Percentiles rank a stretch among this genome's conserved stretches.
Evolutionary conservation across 139 green algal genomes (phyloP).

Genomic region (Penium margaritaceum): DNA sequence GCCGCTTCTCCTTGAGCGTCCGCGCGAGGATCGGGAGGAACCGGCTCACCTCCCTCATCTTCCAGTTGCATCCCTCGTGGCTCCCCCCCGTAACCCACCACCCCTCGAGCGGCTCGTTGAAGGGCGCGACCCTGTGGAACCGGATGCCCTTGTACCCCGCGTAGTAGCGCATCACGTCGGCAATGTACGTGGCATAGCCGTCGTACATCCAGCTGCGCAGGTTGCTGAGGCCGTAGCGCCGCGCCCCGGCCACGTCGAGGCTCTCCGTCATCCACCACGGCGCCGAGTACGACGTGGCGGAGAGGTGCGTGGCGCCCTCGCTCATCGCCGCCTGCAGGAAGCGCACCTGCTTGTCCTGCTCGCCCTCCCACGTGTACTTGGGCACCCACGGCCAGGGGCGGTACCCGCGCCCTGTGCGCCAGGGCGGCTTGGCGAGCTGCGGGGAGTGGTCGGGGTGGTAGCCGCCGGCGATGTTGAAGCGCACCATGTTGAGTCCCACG

Average conservation of each 20-base stretch:
- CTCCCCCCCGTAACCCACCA: conserved; percentile 41
- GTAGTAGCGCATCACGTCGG: conserved; percentile 30
- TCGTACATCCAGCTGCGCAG: conserved; percentile 25
- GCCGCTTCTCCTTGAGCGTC: conserved; percentile 1
- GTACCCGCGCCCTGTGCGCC: background rate
- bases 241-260: conserved; percentile 18
- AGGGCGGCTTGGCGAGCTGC: background rate
- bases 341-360: conserved; percentile 27
- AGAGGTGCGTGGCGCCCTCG: conserved; percentile 25
- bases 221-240: conserved; percentile 19
- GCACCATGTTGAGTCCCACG: conserved; percentile 43
- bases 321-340: conserved; percentile 28
- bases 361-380: conserved; percentile 33
- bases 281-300: conserved; percentile 46
- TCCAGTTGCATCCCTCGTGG: conserved; percentile 50
- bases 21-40: conserved; percentile 12
- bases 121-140: conserved; percentile 38
- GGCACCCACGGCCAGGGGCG: background rate
- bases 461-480: conserved; percentile 40
- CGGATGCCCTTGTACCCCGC: conserved; percentile 16
- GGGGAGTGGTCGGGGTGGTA: background rate
- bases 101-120: conserved; percentile 43
- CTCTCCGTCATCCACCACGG: conserved; percentile 47
- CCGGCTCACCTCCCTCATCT: background rate
- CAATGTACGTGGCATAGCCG: conserved; percentile 42